Evolutionary conservation across 83 land plant genomes (phyloP), one percentile per base, ranked within the genome.

Genomic region (Thuja plicata): DNA sequence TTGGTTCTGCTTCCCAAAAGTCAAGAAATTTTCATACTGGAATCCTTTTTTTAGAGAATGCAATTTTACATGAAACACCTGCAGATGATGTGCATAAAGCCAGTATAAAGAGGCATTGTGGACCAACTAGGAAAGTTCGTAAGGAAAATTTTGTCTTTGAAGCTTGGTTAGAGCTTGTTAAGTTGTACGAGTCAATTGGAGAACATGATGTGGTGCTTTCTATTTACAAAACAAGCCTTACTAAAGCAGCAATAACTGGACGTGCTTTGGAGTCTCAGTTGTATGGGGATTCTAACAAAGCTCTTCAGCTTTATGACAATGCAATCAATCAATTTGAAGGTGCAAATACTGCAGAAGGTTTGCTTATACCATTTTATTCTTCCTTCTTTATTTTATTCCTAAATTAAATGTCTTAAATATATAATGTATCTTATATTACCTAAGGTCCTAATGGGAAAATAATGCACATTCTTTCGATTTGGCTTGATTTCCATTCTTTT

Each of bases 101-200:
- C 40, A 85, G 87, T 81, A 78, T 82, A 50, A 93, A 92, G 76
- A 91, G 94, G 24, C 94, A 93, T 41, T 92, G 89, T 50, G 92
- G 94, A 66, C 34, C 54, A 41, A 88, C 52, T 37, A 92, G 92
- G 46, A 91, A 86, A 85, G 73, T 87, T 87, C 85, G 87, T 66
- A 52, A 73, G 34, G 78, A 40, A 54, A 84, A 87, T 60, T 80
- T 62, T 45, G 62, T 90, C 8, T 81, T 90, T 41, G 92, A 93
- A 52, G 94, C 94, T 35, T 93, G 94, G 94, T 81, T 90, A 82
- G 94, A 92, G 57, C 92, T 93, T 81, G 94, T 94, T 52, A 87
- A 86, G 30, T 79, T 93, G 38, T 93, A 93, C 88, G 92, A 91
- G 66, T 89, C 92, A 60, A 54, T 93, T 66, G 94, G 94, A 88